A percentile compares a stretch with the other conserved stretches of the same genome.
phyloP scores from a whole-genome alignment of 441 rosid genomes.

The Erysimum cheiri region DNA sequence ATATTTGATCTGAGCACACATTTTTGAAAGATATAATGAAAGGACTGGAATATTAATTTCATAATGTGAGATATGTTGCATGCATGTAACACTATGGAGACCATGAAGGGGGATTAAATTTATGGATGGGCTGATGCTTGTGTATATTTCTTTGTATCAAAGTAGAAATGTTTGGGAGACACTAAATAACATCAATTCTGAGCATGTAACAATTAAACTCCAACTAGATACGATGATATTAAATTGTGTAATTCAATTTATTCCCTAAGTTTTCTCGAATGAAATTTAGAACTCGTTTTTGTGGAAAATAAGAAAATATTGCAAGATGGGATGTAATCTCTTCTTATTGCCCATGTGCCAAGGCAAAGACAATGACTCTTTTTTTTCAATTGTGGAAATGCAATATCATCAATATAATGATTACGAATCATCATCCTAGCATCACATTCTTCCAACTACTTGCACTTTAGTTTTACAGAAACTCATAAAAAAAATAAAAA shows the following conservation, averaged over 20 bases:
- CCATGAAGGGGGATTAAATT: too few species aligned
- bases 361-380: constrained; percentile 27
- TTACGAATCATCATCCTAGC: not conserved
- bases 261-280: not conserved
- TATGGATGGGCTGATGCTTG: too few species aligned
- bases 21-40: not conserved
- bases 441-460: constrained; percentile 18
- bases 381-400: constrained; percentile 12
- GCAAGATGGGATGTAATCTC: constrained; percentile 11
- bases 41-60: not conserved
- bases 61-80: constrained; percentile 1
- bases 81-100: too few species aligned
- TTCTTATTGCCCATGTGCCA: constrained; percentile 30
- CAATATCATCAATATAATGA: constrained; percentile 12
- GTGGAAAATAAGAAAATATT: constrained; percentile 14
- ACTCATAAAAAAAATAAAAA: not conserved
- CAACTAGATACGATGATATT: constrained; percentile 12
- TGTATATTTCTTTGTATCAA: not conserved
- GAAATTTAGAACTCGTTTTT: constrained; percentile 1
- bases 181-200: not conserved
- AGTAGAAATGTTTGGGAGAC: not conserved
- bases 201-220: not conserved
- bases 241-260: constrained; percentile 9
- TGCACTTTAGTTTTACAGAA: too few species aligned
- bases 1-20: not conserved